These are phyloP conservation scores for Triangularia setosa DNA, from an alignment of 2,329 filamentous ascomycete genomes.

Conservation along the genomic window DNA sequence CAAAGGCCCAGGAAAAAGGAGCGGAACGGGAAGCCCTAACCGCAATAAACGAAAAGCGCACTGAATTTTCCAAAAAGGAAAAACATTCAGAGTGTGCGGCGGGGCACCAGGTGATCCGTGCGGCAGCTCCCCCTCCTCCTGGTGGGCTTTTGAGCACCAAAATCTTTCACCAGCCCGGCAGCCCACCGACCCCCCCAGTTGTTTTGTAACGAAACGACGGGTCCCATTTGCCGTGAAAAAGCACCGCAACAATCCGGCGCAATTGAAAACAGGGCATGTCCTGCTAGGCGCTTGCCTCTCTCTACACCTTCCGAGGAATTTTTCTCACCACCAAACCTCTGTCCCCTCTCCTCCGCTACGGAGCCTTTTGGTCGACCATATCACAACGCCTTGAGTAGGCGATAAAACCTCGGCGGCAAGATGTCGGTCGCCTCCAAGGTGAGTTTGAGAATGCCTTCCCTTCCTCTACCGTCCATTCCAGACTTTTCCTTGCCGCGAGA, in stretches of 20 bases:
- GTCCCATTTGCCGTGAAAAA: not conserved
- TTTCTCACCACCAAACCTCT: constrained; percentile 17
- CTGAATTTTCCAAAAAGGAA: constrained; percentile 25
- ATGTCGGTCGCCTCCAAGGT: constrained; percentile 63
- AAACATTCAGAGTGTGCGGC: constrained; percentile 15
- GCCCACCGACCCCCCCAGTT: not conserved
- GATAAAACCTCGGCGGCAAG: constrained; percentile 42
- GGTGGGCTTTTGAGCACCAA: not conserved
- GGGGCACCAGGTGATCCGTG: constrained; percentile 21
- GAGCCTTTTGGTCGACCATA: constrained; percentile 27
- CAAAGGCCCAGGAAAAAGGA: not conserved
- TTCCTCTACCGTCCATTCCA: not conserved
- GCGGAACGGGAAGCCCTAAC: constrained; percentile 22
- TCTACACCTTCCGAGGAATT: constrained; percentile 11
- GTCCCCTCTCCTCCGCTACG: constrained; percentile 15
- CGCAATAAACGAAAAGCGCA: constrained; percentile 19
- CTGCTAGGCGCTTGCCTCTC: constrained; percentile 1
- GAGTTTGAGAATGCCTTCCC: constrained; percentile 30
- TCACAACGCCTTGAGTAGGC: constrained; percentile 38
- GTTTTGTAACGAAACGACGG: constrained; percentile 1
- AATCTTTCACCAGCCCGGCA: not conserved
- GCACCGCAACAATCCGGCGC: not conserved
- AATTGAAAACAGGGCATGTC: not conserved
- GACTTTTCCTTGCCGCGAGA: not conserved
- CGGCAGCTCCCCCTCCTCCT: constrained; percentile 6